A percentile compares a stretch with the other conserved stretches of the same genome.
Conservation (phyloP, 106 monocot species). For the Narthecium ossifragum region DNA sequence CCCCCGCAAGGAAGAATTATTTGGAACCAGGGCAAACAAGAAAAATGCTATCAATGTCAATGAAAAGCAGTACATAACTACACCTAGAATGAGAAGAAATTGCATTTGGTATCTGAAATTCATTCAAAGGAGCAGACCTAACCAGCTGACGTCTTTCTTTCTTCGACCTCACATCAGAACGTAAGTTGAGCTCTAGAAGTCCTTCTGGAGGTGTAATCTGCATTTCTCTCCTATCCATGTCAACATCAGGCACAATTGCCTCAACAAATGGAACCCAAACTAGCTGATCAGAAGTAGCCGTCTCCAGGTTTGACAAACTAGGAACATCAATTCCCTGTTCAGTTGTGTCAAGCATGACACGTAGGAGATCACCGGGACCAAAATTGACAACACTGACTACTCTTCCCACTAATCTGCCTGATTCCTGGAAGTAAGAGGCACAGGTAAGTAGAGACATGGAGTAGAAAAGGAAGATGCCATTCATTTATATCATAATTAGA, state of each 20-base stretch:
- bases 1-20: too few relatives aligned
- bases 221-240: constrained; percentile 71
- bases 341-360: constrained; percentile 41
- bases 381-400: constrained; percentile 64
- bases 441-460: background rate
- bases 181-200: constrained; percentile 80
- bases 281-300: constrained; percentile 22
- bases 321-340: constrained; percentile 8
- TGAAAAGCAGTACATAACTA: too few relatives aligned
- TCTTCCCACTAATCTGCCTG: constrained; percentile 55
- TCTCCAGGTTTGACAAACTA: constrained; percentile 16
- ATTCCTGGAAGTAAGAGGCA: constrained; percentile 39
- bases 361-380: constrained; percentile 75
- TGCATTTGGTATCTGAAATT: background rate
- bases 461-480: background rate
- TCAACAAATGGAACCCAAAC: constrained; percentile 96
- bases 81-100: background rate
- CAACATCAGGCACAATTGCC: constrained; percentile 90
- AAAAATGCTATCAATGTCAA: too few relatives aligned
- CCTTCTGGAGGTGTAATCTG: constrained; percentile 92
- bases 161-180: constrained; percentile 55
- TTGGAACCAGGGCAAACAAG: too few relatives aligned
- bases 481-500: background rate
- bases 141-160: constrained; percentile 88
- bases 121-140: constrained; percentile 29